phyloP scores from a whole-genome alignment of 2,329 filamentous ascomycete species.

The Coniochaeta sp. region DNA sequence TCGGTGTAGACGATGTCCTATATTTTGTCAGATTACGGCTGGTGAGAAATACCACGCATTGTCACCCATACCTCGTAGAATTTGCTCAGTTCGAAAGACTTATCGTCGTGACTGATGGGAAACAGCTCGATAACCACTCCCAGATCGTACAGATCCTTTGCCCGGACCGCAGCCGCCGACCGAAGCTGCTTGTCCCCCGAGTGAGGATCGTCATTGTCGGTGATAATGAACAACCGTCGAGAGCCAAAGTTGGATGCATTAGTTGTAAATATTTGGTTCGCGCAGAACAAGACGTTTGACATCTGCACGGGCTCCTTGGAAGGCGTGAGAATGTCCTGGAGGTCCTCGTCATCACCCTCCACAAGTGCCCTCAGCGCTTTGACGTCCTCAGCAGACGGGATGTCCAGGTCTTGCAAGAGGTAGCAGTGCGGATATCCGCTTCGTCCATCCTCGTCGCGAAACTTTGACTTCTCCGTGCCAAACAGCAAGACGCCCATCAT shows the following conservation, averaged over 20 bases:
- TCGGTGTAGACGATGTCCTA: conserved; percentile 88
- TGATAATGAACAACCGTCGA: conserved; percentile 88
- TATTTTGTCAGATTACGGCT: conserved; percentile 4
- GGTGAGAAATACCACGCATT: neutral
- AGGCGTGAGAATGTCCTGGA: conserved; percentile 61
- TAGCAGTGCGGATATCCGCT: conserved; percentile 84
- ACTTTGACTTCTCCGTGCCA: conserved; percentile 79
- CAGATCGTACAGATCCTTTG: conserved; percentile 91
- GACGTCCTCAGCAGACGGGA: conserved; percentile 82
- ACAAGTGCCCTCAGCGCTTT: conserved; percentile 69
- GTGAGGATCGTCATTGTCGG: conserved; percentile 87
- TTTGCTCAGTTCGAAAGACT: conserved; percentile 70
- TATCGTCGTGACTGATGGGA: conserved; percentile 66
- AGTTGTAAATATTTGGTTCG: conserved; percentile 93
- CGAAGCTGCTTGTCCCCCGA: conserved; percentile 62
- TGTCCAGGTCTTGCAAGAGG: conserved; percentile 77
- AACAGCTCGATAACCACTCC: conserved; percentile 90
- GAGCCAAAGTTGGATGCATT: conserved; percentile 93
- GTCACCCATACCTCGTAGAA: conserved; percentile 81
- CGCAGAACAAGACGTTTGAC: conserved; percentile 87
- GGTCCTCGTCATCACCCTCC: conserved; percentile 65
- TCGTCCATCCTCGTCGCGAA: conserved; percentile 56
- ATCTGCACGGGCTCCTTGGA: conserved; percentile 67
- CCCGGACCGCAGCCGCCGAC: conserved; percentile 73
- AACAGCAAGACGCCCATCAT: conserved; percentile 96